These are phyloP conservation scores for Leccinum ochraceum DNA, from an alignment of 768 basidiomycete genomes.

Conservation along the genomic window DNA sequence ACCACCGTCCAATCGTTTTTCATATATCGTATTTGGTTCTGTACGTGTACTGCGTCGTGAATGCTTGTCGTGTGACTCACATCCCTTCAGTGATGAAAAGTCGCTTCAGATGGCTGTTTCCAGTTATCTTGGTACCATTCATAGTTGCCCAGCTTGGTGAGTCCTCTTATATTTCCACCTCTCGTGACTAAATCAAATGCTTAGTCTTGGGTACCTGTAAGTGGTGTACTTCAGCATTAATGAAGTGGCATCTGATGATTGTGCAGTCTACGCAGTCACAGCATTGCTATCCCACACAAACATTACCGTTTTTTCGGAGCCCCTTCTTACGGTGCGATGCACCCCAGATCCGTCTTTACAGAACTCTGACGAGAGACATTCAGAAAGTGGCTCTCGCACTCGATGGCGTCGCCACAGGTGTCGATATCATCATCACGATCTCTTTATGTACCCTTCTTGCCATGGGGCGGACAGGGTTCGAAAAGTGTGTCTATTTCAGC, in stretches of 20 bases:
- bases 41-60: slow-evolving; percentile 12
- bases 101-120: slow-evolving; percentile 22
- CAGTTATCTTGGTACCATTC: slow-evolving; percentile 18
- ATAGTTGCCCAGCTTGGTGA: slow-evolving; percentile 22
- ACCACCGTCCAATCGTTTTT: slow-evolving; percentile 27
- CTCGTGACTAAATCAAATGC: slow-evolving; percentile 2
- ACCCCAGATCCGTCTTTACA: not conserved
- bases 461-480: slow-evolving; percentile 27
- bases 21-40: slow-evolving; percentile 27
- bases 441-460: slow-evolving; percentile 23
- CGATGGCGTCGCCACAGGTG: slow-evolving; percentile 16
- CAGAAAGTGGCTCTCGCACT: slow-evolving; percentile 18
- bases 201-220: slow-evolving; percentile 20
- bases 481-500: slow-evolving; percentile 13
- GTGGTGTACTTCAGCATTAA: not conserved
- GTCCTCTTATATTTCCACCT: not conserved
- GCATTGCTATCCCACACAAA: slow-evolving; percentile 18
- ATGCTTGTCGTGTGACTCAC: not conserved
- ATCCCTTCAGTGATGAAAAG: slow-evolving; percentile 11
- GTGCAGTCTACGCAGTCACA: slow-evolving; percentile 18
- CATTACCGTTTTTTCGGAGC: slow-evolving; percentile 17
- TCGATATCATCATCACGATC: slow-evolving; percentile 24
- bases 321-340: slow-evolving; percentile 20
- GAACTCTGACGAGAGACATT: slow-evolving; percentile 6
- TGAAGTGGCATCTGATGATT: slow-evolving; percentile 5